These are phyloP conservation scores for Hymenoscyphus infarciens DNA, from an alignment of 2,329 filamentous ascomycete species.

Conservation along the genomic window DNA sequence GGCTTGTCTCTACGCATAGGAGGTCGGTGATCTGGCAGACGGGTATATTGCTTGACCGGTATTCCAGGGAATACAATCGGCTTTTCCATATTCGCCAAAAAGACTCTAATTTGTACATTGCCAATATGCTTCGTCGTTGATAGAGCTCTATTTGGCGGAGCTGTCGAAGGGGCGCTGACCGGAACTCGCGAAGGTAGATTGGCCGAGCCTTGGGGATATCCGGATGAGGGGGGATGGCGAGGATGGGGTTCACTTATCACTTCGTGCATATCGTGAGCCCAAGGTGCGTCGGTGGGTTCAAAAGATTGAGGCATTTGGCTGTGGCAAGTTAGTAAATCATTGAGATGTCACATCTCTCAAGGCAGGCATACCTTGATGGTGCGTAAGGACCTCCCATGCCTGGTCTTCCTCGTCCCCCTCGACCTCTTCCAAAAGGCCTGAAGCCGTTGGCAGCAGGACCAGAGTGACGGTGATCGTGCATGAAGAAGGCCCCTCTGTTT, in stretches of 20 bases:
- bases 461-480: slow-evolving; percentile 86
- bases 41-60: slow-evolving; percentile 85
- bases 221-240: slow-evolving; percentile 24
- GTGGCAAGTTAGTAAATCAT: slow-evolving; percentile 6
- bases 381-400: slow-evolving; percentile 55
- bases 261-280: slow-evolving; percentile 96
- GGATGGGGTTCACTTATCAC: slow-evolving; percentile 47
- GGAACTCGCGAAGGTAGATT: slow-evolving; percentile 28
- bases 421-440: slow-evolving; percentile 64
- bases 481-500: slow-evolving; percentile 91
- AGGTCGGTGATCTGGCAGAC: slow-evolving; percentile 89
- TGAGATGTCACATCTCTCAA: neutral
- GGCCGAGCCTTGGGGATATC: slow-evolving; percentile 39
- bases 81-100: slow-evolving; percentile 69
- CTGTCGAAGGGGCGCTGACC: slow-evolving; percentile 48
- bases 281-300: slow-evolving; percentile 66
- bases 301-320: slow-evolving; percentile 46
- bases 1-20: slow-evolving; percentile 94
- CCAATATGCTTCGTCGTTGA: slow-evolving; percentile 81
- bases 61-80: slow-evolving; percentile 71
- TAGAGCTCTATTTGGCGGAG: slow-evolving; percentile 70
- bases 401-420: slow-evolving; percentile 53
- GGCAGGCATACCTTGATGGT: slow-evolving; percentile 59
- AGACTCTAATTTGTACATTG: slow-evolving; percentile 80
- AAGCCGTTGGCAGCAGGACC: slow-evolving; percentile 77